Base-by-base conservation (phyloP, 2,329 filamentous ascomycete species). In the Apiospora kogelbergensis region DNA sequence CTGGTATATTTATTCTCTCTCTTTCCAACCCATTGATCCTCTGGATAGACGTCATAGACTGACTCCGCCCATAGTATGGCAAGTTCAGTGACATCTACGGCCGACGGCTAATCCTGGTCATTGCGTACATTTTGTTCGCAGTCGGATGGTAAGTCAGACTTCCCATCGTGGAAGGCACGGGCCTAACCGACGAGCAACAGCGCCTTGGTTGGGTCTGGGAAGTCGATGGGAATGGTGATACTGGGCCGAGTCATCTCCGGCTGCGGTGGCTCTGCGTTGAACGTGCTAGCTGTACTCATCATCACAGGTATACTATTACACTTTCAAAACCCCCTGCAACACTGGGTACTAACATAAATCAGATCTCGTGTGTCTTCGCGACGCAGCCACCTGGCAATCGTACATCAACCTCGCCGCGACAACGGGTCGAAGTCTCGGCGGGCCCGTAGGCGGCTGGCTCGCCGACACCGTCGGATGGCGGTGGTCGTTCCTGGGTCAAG, bases 381-480 rank as follows among this genome's bases (percentile, higher is more conserved):
- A 88, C 13, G 83, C 87, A 0, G 86, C 85, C 0, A 79, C 83
- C 0, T 89, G 86, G 86, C 81, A 85, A 67, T 82, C 83, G 11
- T 86, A 85, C 69, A 80, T 86, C 69, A 88, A 88, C 53, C 79
- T 88, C 0, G 82, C 84, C 15, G 81, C 84, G 13, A 87, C 86
- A 0, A 80, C 81, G 1, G 86, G 85, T 1, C 80, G 86, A 45
- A 86, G 84, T 60, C 73, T 87, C 0, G 86, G 86, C 2, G 86
- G 85, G 0, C 86, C 86, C 3, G 68, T 91, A 0, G 90, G 90
- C 1, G 90, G 90, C 2, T 86, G 83, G 74, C 77, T 92, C 1
- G 86, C 88, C 1, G 88, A 91, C 71, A 84, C 84, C 0, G 82
- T 91, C 11, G 90, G 90, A 17, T 92, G 90, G 90, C 81, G 90